Base-by-base conservation (phyloP, 1,284 basidiomycete species). In the Ustilago xerochloae region DNA sequence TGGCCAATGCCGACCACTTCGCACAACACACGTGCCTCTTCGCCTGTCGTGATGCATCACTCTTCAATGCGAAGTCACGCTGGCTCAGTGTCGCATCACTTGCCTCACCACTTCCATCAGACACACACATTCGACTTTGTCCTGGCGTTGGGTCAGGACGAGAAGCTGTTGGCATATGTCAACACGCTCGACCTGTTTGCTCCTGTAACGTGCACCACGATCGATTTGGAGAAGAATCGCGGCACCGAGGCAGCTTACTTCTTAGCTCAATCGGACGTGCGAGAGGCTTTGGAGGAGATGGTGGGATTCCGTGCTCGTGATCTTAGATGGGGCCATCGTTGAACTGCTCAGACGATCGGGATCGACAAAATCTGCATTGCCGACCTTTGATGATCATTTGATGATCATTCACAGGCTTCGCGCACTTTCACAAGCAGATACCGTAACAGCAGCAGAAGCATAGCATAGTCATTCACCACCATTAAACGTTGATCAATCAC, bases 171-270 rank as follows among this genome's bases (percentile, higher is more conserved):
- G 22, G 63, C 79, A 8, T 81, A 78, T 61, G 75, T 83, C 59
- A 80, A 79, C 52, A 71, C 69, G 26, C 64, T 84, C 35, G 82
- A 84, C 50, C 63, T 84, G 18, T 84, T 83, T 65, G 81, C 81
- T 22, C 81, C 82, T 16, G 71, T 81, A 49, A 81, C 81, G 10
- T 81, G 80, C 65, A 79, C 80, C 15, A 80, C 81, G 20, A 62
- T 57, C 26, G 77, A 79, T 24, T 36, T 75, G 47, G 60, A 76
- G n/a, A 70, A 66, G 54, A 69, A 70, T 41, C 50, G 71, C 7
- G 68, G 71, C 28, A 77, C 79, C 5, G 78, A 79, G 36, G 80
- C 80, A n/a, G 69, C 75, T 13, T 79, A 74, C 64, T 79, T 73
- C 36, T 63, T 82, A 41, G 61, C 63, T 15, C 77, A 75, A n/a